phyloP scores from a whole-genome alignment of 2,329 filamentous ascomycete species.

The Alternaria novae-zelandiae region DNA sequence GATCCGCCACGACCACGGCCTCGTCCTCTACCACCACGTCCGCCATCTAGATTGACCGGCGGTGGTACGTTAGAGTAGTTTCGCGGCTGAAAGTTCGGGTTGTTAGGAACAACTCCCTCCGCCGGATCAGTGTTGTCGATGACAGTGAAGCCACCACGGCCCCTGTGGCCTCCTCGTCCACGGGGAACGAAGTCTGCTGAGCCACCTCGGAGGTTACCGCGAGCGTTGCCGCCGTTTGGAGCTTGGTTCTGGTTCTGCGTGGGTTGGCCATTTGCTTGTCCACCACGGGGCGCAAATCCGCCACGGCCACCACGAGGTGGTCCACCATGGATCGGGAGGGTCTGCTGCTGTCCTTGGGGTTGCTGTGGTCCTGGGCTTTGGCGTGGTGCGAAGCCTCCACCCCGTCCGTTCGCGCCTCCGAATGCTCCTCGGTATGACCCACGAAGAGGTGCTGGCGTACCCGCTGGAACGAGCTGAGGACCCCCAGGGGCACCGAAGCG shows the following conservation, averaged over 20 bases:
- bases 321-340: constrained; percentile 49
- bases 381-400: constrained; percentile 45
- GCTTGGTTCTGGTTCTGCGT: constrained; percentile 32
- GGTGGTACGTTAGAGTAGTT: constrained; percentile 48
- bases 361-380: constrained; percentile 35
- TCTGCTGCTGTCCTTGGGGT: constrained; percentile 40
- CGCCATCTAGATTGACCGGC: constrained; percentile 42
- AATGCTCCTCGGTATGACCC: constrained; percentile 66
- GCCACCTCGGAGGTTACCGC: constrained; percentile 38
- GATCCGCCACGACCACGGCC: constrained; percentile 40
- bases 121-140: constrained; percentile 59
- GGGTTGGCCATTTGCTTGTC: constrained; percentile 36
- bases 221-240: constrained; percentile 30
- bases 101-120: constrained; percentile 61
- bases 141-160: constrained; percentile 53
- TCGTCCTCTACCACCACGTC: constrained; percentile 39
- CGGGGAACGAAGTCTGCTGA: constrained; percentile 44
- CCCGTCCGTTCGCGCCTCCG: constrained; percentile 54
- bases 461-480: constrained; percentile 65
- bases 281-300: constrained; percentile 42
- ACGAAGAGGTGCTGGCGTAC: constrained; percentile 62
- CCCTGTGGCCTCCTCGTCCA: constrained; percentile 48
- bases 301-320: constrained; percentile 49
- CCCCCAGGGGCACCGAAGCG: constrained; percentile 64
- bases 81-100: constrained; percentile 63